phyloP scores from a whole-genome alignment of 2,329 filamentous ascomycete genomes.

The Teratosphaeria viscida region DNA sequence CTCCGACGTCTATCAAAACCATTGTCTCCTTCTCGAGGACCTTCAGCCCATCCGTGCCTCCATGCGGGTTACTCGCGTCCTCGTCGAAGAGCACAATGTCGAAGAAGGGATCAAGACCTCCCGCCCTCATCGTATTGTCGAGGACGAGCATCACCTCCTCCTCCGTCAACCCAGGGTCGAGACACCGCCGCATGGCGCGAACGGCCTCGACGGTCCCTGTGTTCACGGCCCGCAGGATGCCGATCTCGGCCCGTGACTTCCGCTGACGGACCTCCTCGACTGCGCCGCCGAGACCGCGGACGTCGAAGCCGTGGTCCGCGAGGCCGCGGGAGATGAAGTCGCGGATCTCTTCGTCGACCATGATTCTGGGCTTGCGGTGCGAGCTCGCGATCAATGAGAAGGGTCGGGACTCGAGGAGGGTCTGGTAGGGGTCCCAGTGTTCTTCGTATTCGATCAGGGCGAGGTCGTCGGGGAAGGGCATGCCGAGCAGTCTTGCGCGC shows the following conservation, averaged over 20 bases:
- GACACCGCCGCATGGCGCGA: conserved; percentile 44
- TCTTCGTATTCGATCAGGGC: conserved; percentile 52
- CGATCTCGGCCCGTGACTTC: conserved; percentile 47
- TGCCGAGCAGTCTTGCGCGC: conserved; percentile 47
- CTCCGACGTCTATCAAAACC: conserved; percentile 52
- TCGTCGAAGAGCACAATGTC: conserved; percentile 54
- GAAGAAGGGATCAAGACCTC: conserved; percentile 50
- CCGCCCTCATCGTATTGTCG: conserved; percentile 44
- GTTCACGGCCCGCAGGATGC: conserved; percentile 51
- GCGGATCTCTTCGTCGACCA: conserved; percentile 55
- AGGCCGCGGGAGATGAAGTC: conserved; percentile 53
- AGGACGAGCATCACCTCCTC: conserved; percentile 47
- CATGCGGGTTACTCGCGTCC: conserved; percentile 44
- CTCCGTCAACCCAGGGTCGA: conserved; percentile 36
- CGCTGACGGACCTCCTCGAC: conserved; percentile 50
- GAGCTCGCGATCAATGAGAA: neutral
- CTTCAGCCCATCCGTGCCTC: conserved; percentile 41
- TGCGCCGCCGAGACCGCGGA: conserved; percentile 43
- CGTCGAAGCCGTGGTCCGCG: conserved; percentile 43
- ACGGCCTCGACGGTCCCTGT: conserved; percentile 54
- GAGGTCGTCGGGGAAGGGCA: conserved; percentile 43
- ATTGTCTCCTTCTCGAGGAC: conserved; percentile 45
- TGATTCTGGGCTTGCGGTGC: conserved; percentile 27
- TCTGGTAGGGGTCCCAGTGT: conserved; percentile 53
- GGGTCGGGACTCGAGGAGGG: conserved; percentile 29